These are phyloP conservation scores for Aspergillus costaricaensis DNA, from an alignment of 2,329 filamentous ascomycete genomes.

Conservation along the genomic window DNA sequence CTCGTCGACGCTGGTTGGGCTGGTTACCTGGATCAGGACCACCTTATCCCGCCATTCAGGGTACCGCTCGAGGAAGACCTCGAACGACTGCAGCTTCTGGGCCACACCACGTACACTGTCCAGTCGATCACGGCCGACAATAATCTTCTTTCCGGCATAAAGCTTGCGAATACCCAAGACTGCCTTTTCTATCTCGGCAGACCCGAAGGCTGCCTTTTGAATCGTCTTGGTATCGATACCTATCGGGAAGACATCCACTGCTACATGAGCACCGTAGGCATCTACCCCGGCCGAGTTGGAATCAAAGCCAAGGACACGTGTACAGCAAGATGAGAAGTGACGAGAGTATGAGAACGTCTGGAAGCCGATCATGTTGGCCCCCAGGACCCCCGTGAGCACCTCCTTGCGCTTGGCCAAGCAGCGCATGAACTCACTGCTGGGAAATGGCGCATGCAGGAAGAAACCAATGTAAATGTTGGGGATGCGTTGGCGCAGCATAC, in stretches of 20 bases:
- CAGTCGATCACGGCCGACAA: conserved; percentile 90
- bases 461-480: conserved; percentile 93
- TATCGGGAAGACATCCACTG: conserved; percentile 91
- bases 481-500: conserved; percentile 79
- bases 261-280: conserved; percentile 83
- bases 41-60: conserved; percentile 91
- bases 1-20: conserved; percentile 77
- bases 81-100: conserved; percentile 95
- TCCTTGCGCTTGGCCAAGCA: conserved; percentile 88
- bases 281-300: conserved; percentile 84
- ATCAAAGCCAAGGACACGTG: conserved; percentile 84
- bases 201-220: conserved; percentile 71
- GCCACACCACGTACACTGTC: conserved; percentile 90
- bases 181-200: conserved; percentile 69
- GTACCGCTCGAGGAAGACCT: conserved; percentile 85
- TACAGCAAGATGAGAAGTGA: conserved; percentile 93
- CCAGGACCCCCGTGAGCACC: conserved; percentile 83
- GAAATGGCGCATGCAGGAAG: conserved; percentile 91
- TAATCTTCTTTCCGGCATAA: conserved; percentile 89
- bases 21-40: conserved; percentile 92
- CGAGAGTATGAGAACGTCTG: conserved; percentile 94
- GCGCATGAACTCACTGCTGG: conserved; percentile 91
- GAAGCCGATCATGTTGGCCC: conserved; percentile 91
- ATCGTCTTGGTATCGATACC: conserved; percentile 87
- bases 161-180: conserved; percentile 71